Conservation (phyloP, 106 monocot species). For the Dioscorea alata region DNA sequence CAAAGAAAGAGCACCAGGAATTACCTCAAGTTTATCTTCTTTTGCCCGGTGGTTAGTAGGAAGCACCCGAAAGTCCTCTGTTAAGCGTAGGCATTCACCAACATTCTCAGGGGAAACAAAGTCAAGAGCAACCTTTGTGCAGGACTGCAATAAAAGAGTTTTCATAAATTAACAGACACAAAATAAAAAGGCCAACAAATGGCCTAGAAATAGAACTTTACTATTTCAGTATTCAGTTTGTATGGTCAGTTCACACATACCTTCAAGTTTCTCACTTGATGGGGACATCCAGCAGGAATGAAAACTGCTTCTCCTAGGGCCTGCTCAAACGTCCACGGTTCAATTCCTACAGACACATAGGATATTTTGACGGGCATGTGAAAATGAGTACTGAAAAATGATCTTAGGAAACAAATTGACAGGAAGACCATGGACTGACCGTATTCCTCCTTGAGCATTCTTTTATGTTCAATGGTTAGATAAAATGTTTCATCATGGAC, state of each 20-base stretch:
- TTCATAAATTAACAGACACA: neutral
- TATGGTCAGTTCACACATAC: slow-evolving; percentile 11
- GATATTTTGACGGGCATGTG: neutral
- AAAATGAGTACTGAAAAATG: neutral
- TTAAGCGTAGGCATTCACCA: slow-evolving; percentile 36
- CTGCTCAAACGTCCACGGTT: slow-evolving; percentile 92
- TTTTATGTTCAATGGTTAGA: slow-evolving; percentile 64
- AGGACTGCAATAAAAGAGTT: slow-evolving; percentile 35
- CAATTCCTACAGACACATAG: slow-evolving; percentile 43
- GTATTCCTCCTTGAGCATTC: slow-evolving; percentile 77
- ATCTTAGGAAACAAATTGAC: neutral
- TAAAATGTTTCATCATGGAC: slow-evolving; percentile 89
- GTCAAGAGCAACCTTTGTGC: slow-evolving; percentile 75
- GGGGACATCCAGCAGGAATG: slow-evolving; percentile 94
- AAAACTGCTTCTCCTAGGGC: slow-evolving; percentile 86
- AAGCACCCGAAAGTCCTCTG: slow-evolving; percentile 59
- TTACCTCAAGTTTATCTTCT: slow-evolving; percentile 82
- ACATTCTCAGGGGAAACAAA: slow-evolving; percentile 83
- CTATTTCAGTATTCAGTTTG: neutral
- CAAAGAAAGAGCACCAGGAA: neutral
- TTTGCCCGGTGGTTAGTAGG: slow-evolving; percentile 57
- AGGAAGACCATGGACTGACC: slow-evolving; percentile 28
- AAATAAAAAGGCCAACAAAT: neutral
- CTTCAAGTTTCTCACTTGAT: slow-evolving; percentile 93
- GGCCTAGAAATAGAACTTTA: neutral